Base-by-base conservation (phyloP, 2,329 filamentous ascomycete species). In the Bertia moriformis region DNA sequence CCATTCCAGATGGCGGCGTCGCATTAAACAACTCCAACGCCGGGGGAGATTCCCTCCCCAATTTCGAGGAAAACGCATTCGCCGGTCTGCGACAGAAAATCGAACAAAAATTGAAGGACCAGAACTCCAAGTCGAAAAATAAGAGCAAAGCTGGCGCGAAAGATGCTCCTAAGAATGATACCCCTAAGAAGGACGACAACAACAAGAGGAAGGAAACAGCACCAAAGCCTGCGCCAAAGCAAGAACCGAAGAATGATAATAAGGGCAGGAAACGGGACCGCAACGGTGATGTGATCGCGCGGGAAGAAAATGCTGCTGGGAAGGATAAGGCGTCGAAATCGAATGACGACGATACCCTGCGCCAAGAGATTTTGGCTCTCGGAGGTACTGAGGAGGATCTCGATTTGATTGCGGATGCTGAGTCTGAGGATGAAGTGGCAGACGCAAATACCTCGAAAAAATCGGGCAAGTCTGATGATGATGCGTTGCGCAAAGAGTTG, bases 311-410 rank as follows among this genome's bases (percentile, higher is more conserved):
- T 42, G 51, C 53, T 22, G 39, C 40, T 27, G 45, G 39, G 35
- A 51, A 50, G 32, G 30, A 43, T 14, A 52, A 49, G 19, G 40
- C 44, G 13, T 38, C 32, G 15, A 33, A 42, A 39, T 35, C 46
- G 47, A 46, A 40, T 38, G 43, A 46, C 3, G 48, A 54, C 22
- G 52, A 58, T 45, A 48, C 49, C 24, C 49, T 66, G 29, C 52
- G 58, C 38, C 52, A 58, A 42, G 63, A 66, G 43, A 61, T 67
- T 43, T 43, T 62, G 43, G 58, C 57, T 4, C 55, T 67, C 39
- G 65, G 65, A 20, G 65, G 65, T 37, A 65, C 59, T n/a, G 55
- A 65, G 45, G 65, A 67, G 39, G 63, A 68, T 44, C 51, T 65
- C 41, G 58, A 65, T 37, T 48, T 68, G 18, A 48, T 68, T 42